phyloP scores from a whole-genome alignment of 164 flowering plant genomes.

The Stephania cephalantha region DNA sequence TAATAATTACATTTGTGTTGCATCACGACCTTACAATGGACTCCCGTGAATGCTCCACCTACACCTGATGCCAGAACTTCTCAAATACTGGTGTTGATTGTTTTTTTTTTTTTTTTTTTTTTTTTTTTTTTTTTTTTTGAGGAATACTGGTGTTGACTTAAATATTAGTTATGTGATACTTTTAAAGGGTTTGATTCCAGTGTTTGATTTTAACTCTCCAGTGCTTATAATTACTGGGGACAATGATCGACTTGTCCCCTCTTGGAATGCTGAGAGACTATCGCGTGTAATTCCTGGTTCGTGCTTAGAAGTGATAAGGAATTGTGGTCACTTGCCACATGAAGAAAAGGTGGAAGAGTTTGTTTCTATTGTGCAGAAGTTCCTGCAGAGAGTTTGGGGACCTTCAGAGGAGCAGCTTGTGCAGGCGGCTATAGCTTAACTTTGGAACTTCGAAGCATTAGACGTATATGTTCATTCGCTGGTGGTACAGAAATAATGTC shows the following conservation, averaged over 20 bases:
- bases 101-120: too few species aligned
- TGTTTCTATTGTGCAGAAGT: conserved; percentile 47
- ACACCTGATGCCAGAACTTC: too few species aligned
- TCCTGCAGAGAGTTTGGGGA: conserved; percentile 41
- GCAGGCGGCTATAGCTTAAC: not conserved
- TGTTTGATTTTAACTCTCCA: conserved; percentile 16
- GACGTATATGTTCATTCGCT: not conserved
- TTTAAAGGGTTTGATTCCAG: not conserved
- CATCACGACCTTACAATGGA: too few species aligned
- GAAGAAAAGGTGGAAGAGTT: conserved; percentile 82
- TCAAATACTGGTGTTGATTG: too few species aligned
- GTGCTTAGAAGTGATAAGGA: conserved; percentile 53
- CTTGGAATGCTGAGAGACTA: conserved; percentile 81
- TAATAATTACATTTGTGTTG: too few species aligned
- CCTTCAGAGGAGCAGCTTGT: conserved; percentile 27
- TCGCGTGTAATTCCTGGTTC: conserved; percentile 67
- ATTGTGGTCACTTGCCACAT: conserved; percentile 94
- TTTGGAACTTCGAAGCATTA: not conserved
- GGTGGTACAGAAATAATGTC: not conserved
- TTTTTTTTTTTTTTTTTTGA: too few species aligned
- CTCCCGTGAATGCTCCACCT: too few species aligned
- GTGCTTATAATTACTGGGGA: conserved; percentile 88
- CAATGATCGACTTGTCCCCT: conserved; percentile 72
- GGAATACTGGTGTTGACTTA: too few species aligned
- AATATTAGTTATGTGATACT: too few species aligned